phyloP scores from a whole-genome alignment of 176 grass and related monocot genomes.

The Miscanthus lutarioriparius region DNA sequence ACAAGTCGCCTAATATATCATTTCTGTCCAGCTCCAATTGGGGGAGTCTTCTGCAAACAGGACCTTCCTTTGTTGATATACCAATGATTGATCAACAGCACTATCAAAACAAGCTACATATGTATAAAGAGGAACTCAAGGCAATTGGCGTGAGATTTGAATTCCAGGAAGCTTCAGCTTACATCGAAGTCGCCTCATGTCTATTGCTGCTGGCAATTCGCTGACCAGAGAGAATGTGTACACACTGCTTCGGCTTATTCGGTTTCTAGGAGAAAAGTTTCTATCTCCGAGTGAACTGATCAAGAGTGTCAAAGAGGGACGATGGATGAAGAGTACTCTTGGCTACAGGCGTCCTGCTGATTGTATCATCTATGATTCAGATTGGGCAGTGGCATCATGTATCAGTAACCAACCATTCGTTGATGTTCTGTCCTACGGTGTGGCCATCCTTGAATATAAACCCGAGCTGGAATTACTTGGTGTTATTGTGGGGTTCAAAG shows the following conservation, averaged over 20 bases:
- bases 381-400: slow-evolving; percentile 36
- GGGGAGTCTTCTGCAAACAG: no score
- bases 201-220: no score
- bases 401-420: slow-evolving; percentile 61
- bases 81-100: no score
- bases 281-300: slow-evolving; percentile 50
- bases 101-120: no score
- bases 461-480: slow-evolving; percentile 68
- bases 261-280: slow-evolving; percentile 49
- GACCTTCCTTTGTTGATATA: no score
- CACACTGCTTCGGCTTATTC: slow-evolving; percentile 64
- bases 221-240: no score
- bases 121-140: no score
- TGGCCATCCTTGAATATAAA: slow-evolving; percentile 40
- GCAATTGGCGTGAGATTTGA: no score
- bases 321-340: slow-evolving; percentile 58
- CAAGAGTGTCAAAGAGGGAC: slow-evolving; percentile 30
- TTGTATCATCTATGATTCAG: slow-evolving; percentile 51
- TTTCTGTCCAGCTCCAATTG: no score
- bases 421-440: slow-evolving; percentile 55
- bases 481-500: slow-evolving; percentile 43
- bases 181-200: no score
- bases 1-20: no score
- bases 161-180: no score
- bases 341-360: slow-evolving; percentile 41